Evolutionary conservation across 2,329 filamentous ascomycete species (phyloP).

Genomic region (Aspergillus nomiae): DNA sequence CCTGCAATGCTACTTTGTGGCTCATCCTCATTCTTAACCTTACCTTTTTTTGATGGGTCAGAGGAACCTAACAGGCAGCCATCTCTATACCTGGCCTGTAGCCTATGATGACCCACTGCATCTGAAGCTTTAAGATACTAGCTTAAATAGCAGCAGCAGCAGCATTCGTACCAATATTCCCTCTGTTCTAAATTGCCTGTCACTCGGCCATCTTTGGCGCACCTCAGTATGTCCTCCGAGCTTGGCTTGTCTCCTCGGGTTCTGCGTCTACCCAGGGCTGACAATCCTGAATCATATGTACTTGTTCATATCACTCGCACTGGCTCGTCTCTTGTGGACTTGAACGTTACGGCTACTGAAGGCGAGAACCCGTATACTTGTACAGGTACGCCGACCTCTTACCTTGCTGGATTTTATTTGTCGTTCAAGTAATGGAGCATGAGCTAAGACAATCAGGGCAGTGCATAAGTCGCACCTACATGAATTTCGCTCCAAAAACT

Average conservation of each 20-base stretch:
- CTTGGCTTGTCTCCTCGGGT: slow-evolving; percentile 36
- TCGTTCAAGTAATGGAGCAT: not conserved
- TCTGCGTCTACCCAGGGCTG: slow-evolving; percentile 53
- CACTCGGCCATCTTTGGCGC: not conserved
- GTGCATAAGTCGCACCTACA: slow-evolving; percentile 41
- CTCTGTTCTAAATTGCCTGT: no score
- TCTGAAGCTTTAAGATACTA: not conserved
- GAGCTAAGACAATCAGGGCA: slow-evolving; percentile 24
- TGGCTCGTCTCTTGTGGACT: slow-evolving; percentile 48
- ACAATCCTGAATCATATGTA: slow-evolving; percentile 43
- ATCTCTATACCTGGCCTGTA: not conserved
- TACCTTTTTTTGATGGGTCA: not conserved
- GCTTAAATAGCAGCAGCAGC: not conserved
- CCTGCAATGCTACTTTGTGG: not conserved
- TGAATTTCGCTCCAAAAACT: slow-evolving; percentile 44
- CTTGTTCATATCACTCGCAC: slow-evolving; percentile 52
- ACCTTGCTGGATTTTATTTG: not conserved
- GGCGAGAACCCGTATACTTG: slow-evolving; percentile 56
- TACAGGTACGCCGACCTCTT: slow-evolving; percentile 39
- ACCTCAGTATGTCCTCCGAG: slow-evolving; percentile 12
- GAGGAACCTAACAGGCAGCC: not conserved
- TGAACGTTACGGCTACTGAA: slow-evolving; percentile 61
- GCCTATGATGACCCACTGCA: not conserved
- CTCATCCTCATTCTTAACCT: not conserved
- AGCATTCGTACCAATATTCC: not conserved